Base-by-base conservation (phyloP, 768 basidiomycete species). In the Mycena chlorophos region DNA sequence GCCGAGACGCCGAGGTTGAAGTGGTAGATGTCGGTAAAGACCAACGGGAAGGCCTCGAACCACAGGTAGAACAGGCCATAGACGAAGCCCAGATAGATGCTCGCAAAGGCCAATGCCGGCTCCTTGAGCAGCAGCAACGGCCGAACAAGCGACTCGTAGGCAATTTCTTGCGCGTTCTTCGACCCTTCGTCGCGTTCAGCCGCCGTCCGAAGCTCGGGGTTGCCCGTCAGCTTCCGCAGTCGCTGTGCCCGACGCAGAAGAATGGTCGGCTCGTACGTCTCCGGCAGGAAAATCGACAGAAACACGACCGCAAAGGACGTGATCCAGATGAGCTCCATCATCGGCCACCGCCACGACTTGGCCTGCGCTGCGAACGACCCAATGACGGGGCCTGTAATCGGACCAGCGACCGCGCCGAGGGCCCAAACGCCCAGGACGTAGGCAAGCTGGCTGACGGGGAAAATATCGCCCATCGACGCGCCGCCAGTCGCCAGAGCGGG, bases 31-130 rank as follows among this genome's bases (percentile, higher is more conserved):
- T 61, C 68, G 53, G 59, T 55, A 55, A 71, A 72, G 13, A 71
- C 69, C 43, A 71, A 49, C 3, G 66, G 64, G 58, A 72, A 72
- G 0, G 68, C 67, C 47, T 70, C 67, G 51, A 71, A 70, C 68
- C 67, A 72, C 20, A 70, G 57, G 62, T 68, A 68, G n/a, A 68
- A 61, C 25, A 69, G 42, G 25, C 61, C 68, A 53, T 69, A 71
- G 17, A 68, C 62, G 12, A 72, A 64, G 2, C 65, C 66, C 29
- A 71, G 57, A 55, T 70, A 72, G 12, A 70, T 23, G 50, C 69
- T 70, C 22, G 61, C 58, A 30, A 63, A 65, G 26, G 66, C 27
- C 13, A 72, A 61, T 51, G 67, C 66, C 4, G 71, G 71, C 45
- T 72, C 70, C 14, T 52, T 62, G 48, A 64, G 58, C 46, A 72